Conservation (phyloP, 1,284 basidiomycete species). For the Papiliotrema terrestris region DNA sequence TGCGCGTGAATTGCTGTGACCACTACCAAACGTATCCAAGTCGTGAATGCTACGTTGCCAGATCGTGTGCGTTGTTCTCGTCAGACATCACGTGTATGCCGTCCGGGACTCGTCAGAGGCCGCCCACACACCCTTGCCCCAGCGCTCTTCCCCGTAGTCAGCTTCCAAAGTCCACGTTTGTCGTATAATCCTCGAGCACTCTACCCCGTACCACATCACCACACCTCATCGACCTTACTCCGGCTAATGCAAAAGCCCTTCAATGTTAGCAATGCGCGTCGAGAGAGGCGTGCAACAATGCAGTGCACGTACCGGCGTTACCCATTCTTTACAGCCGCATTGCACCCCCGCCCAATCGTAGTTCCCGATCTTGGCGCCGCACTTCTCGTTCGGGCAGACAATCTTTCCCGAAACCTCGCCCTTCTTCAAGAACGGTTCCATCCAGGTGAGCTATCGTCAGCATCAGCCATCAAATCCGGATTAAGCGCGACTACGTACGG, state of each 20-base stretch:
- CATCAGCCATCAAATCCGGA: neutral
- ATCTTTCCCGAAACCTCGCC: conserved; percentile 84
- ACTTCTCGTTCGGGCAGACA: conserved; percentile 83
- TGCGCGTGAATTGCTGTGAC: too few species aligned
- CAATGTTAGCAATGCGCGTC: conserved; percentile 1
- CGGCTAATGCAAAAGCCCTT: conserved; percentile 85
- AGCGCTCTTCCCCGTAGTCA: too few species aligned
- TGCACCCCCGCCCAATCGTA: conserved; percentile 95
- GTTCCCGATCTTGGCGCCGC: conserved; percentile 84
- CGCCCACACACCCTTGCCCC: too few species aligned
- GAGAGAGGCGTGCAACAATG: neutral
- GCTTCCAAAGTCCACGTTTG: too few species aligned
- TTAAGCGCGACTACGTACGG: conserved; percentile 56
- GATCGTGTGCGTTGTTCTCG: too few species aligned
- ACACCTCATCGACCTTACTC: conserved; percentile 85
- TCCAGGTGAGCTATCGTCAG: conserved; percentile 79
- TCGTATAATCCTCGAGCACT: too few species aligned
- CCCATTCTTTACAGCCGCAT: conserved; percentile 88
- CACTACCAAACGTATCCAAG: too few species aligned
- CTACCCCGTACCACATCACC: too few species aligned
- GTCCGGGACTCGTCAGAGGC: too few species aligned
- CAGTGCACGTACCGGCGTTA: conserved; percentile 74
- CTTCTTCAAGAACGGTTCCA: conserved; percentile 71
- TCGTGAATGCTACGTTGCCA: too few species aligned
- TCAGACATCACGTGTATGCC: too few species aligned